A percentile compares a stretch with the other conserved stretches of the same genome.
phyloP scores from a whole-genome alignment of 2,329 filamentous ascomycete species.

The Aspergillus thermomutatus region DNA sequence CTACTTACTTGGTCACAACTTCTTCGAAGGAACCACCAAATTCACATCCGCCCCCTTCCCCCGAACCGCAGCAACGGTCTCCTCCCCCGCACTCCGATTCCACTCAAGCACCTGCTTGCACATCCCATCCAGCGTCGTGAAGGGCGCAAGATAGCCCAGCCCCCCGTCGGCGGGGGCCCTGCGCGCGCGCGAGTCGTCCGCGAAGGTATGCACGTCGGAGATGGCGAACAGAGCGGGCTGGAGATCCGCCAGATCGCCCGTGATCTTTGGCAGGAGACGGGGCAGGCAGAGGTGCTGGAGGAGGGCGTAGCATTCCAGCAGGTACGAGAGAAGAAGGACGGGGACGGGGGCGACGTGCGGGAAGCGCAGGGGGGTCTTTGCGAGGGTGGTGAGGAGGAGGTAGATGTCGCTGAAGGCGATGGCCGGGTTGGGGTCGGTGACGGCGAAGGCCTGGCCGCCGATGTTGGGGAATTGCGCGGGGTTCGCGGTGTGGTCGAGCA shows the following conservation, averaged over 20 bases:
- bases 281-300: constrained; percentile 25
- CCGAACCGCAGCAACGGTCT: constrained; percentile 8
- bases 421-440: constrained; percentile 51
- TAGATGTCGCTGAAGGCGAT: constrained; percentile 32
- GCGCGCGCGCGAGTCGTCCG: constrained; percentile 28
- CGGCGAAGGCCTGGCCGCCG: constrained; percentile 48
- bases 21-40: constrained; percentile 14
- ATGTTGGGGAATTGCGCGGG: constrained; percentile 25
- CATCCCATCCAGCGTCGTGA: constrained; percentile 33
- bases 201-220: constrained; percentile 25
- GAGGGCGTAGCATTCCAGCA: constrained; percentile 30
- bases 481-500: constrained; percentile 35
- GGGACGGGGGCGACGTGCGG: constrained; percentile 21
- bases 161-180: constrained; percentile 25
- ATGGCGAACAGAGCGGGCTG: constrained; percentile 33
- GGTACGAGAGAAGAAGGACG: constrained; percentile 29
- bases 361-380: constrained; percentile 29
- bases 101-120: constrained; percentile 32
- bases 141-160: constrained; percentile 30
- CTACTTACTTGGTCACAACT: constrained; percentile 6
- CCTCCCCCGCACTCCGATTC: constrained; percentile 25
- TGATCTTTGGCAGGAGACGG: constrained; percentile 23
- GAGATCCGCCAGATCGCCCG: constrained; percentile 24
- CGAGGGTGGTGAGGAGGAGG: constrained; percentile 25
- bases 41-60: constrained; percentile 17